A percentile compares a stretch with the other conserved stretches of the same genome.
These are phyloP conservation scores for Phytophthora fragariaefolia DNA, from an alignment of 352 stramenopile species.

Conservation along the genomic window DNA sequence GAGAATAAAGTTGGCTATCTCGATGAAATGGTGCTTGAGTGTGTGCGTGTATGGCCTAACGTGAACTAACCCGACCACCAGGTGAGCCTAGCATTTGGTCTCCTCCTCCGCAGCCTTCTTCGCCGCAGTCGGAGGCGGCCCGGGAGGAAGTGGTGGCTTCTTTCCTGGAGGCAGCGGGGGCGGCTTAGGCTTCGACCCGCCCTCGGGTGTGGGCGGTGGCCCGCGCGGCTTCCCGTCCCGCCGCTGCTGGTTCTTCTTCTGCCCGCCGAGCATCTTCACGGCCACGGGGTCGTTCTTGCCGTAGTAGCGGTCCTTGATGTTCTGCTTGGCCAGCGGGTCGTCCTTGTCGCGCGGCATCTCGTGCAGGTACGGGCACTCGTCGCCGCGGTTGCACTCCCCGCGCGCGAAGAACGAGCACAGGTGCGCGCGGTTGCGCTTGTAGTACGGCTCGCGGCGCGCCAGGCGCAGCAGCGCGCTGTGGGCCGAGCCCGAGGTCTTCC, in stretches of 20 bases:
- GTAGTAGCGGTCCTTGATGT: slow-evolving; percentile 95
- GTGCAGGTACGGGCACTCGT: slow-evolving; percentile 94
- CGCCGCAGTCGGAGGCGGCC: slow-evolving; percentile 47
- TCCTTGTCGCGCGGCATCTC: slow-evolving; percentile 94
- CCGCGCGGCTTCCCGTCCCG: slow-evolving; percentile 33
- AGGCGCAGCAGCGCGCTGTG: slow-evolving; percentile 88
- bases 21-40: neutral
- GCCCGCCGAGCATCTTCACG: slow-evolving; percentile 84
- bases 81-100: slow-evolving; percentile 25
- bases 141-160: slow-evolving; percentile 71
- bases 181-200: slow-evolving; percentile 56
- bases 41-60: slow-evolving; percentile 19
- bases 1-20: neutral
- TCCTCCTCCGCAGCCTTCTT: slow-evolving; percentile 39
- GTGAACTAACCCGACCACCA: slow-evolving; percentile 21
- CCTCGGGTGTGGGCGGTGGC: slow-evolving; percentile 25
- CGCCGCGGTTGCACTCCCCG: slow-evolving; percentile 93
- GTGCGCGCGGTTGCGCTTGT: slow-evolving; percentile 92
- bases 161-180: slow-evolving; percentile 57
- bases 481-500: slow-evolving; percentile 64
- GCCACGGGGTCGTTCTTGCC: slow-evolving; percentile 95
- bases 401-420: slow-evolving; percentile 96
- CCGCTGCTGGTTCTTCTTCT: slow-evolving; percentile 35
- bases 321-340: slow-evolving; percentile 95
- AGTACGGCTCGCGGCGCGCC: slow-evolving; percentile 88